Evolutionary conservation across 2,329 filamentous ascomycete genomes (phyloP).

Genomic region (Helminthosporium solani): DNA sequence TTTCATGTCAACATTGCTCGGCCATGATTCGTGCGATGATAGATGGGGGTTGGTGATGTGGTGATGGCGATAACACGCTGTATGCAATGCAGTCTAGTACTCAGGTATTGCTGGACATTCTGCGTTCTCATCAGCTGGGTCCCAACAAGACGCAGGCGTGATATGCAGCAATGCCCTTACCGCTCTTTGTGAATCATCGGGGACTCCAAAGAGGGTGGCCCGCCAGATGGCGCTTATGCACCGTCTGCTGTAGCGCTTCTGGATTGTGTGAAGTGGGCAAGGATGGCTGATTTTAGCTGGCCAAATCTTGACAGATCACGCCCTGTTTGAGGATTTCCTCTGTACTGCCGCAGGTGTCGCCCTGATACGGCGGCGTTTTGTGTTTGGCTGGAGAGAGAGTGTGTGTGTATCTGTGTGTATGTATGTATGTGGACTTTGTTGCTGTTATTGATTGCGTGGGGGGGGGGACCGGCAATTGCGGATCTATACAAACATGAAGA

Average conservation of each 20-base stretch:
- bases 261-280: no score
- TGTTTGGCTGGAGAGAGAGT: no score
- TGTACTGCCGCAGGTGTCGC: background rate
- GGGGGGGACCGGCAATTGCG: conserved; percentile 9
- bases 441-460: conserved; percentile 7
- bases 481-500: no score
- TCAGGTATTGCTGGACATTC: conserved; percentile 10
- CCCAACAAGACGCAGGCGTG: conserved; percentile 37
- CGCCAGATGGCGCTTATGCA: conserved; percentile 42
- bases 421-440: background rate
- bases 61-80: no score
- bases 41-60: no score
- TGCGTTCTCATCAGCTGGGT: conserved; percentile 21
- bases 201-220: conserved; percentile 17
- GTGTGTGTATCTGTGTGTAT: background rate
- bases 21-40: conserved; percentile 3
- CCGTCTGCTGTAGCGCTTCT: conserved; percentile 31
- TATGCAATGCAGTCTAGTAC: conserved; percentile 8
- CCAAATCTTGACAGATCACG: no score
- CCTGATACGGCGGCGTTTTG: no score
- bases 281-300: no score
- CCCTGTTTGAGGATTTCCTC: background rate
- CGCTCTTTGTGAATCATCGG: conserved; percentile 42
- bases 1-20: conserved; percentile 10
- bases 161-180: conserved; percentile 29